phyloP scores from a whole-genome alignment of 2,329 filamentous ascomycete species.

The Venturia oleaginea region DNA sequence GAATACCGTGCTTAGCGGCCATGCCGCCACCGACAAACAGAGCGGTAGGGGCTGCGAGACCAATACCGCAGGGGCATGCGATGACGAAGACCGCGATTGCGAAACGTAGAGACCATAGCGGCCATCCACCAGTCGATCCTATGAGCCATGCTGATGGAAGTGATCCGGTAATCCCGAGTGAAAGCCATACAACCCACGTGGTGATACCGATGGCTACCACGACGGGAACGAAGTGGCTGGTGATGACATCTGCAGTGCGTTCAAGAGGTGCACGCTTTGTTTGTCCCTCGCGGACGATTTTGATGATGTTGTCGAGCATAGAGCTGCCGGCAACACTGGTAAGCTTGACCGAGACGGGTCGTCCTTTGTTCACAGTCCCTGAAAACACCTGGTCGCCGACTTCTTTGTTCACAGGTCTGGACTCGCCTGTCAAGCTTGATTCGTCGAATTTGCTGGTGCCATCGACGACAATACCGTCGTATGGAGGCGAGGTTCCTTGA shows the following conservation, averaged over 20 bases:
- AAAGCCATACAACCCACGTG: constrained; percentile 66
- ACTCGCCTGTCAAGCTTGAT: constrained; percentile 78
- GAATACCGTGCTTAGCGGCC: constrained; percentile 68
- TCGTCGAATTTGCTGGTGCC: constrained; percentile 69
- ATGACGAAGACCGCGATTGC: constrained; percentile 82
- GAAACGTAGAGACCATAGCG: constrained; percentile 69
- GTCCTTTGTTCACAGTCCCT: constrained; percentile 64
- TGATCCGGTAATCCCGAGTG: constrained; percentile 49
- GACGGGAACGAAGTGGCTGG: constrained; percentile 67
- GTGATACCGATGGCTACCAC: constrained; percentile 59
- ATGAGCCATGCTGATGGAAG: constrained; percentile 51
- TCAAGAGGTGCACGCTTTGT: constrained; percentile 68
- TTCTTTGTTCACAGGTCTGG: constrained; percentile 54
- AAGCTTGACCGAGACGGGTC: constrained; percentile 53
- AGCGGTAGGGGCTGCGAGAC: constrained; percentile 76
- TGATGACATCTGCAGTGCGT: constrained; percentile 62
- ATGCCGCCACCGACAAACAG: constrained; percentile 74
- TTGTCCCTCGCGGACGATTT: constrained; percentile 68
- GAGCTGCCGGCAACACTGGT: constrained; percentile 58
- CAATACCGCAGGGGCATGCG: constrained; percentile 76
- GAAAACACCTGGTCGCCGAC: constrained; percentile 58
- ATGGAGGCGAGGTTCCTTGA: constrained; percentile 74
- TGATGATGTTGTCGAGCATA: constrained; percentile 73
- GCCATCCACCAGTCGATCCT: constrained; percentile 51
- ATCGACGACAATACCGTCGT: constrained; percentile 58